These are phyloP conservation scores for Ascomycota sp. DNA, from an alignment of 2,329 filamentous ascomycete genomes.

Conservation along the genomic window DNA sequence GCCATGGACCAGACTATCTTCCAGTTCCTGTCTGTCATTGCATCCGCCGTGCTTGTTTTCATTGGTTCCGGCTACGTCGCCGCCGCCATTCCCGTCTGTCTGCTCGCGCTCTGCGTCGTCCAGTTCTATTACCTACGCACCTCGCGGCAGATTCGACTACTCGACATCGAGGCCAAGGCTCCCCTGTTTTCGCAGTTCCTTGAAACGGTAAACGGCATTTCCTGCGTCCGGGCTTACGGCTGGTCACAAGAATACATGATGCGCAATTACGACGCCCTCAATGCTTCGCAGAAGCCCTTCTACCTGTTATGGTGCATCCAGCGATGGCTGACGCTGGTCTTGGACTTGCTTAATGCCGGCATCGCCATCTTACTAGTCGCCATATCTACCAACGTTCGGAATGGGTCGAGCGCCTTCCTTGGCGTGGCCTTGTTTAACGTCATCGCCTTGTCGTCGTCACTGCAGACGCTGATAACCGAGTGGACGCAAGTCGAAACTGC, in stretches of 20 bases:
- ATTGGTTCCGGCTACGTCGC: constrained; percentile 22
- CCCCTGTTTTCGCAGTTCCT: constrained; percentile 10
- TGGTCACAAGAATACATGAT: constrained; percentile 7
- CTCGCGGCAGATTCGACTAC: constrained; percentile 10
- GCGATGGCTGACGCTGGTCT: constrained; percentile 23
- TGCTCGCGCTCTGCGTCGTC: constrained; percentile 6
- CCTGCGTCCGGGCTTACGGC: constrained; percentile 14
- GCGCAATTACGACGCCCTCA: constrained; percentile 11
- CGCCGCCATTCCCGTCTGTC: constrained; percentile 19
- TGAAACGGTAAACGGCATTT: constrained; percentile 7
- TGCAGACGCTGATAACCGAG: constrained; percentile 12
- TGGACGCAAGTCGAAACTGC: constrained; percentile 11
- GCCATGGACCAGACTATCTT: constrained; percentile 8
- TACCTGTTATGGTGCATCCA: constrained; percentile 25
- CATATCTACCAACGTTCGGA: constrained; percentile 16
- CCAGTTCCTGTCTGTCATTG: constrained; percentile 6
- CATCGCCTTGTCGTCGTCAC: constrained; percentile 9
- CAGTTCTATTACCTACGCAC: constrained; percentile 12
- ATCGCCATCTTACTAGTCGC: constrained; percentile 22
- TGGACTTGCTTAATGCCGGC: constrained; percentile 22
- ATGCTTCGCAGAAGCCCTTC: constrained; percentile 8
- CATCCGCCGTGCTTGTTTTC: constrained; percentile 18
- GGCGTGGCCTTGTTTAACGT: constrained; percentile 9
- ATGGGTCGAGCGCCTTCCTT: constrained; percentile 8
- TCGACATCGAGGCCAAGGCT: constrained; percentile 11